A percentile compares a stretch with the other conserved stretches of the same genome.
phyloP scores from a whole-genome alignment of 805 yeast species.

The Schwanniomyces polymorphus region DNA sequence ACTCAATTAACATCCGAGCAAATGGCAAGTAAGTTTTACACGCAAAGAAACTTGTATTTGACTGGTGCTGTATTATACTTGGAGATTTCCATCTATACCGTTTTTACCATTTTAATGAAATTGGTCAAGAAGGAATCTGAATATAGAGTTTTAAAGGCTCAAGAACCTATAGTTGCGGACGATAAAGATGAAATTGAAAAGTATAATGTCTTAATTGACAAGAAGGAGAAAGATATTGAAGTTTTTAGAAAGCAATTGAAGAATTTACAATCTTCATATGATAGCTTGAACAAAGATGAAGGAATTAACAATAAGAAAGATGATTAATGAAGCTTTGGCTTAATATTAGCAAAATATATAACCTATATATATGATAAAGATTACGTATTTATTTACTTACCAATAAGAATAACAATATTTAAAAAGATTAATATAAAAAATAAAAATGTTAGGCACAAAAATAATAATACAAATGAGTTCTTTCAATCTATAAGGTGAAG shows the following conservation, averaged over 20 bases:
- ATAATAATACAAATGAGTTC: neutral
- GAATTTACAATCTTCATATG: slow-evolving; percentile 51
- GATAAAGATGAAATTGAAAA: slow-evolving; percentile 27
- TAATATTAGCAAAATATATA: neutral
- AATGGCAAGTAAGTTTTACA: slow-evolving; percentile 59
- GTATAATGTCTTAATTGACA: slow-evolving; percentile 34
- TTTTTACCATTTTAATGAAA: slow-evolving; percentile 51
- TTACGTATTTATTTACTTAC: neutral
- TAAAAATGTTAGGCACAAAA: neutral
- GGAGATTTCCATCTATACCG: slow-evolving; percentile 53
- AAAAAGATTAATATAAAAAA: neutral
- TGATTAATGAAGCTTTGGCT: neutral
- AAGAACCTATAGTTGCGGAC: slow-evolving; percentile 8
- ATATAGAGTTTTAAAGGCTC: slow-evolving; percentile 19
- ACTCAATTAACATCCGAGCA: slow-evolving; percentile 45
- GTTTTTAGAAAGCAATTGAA: slow-evolving; percentile 51
- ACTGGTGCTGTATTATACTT: slow-evolving; percentile 63
- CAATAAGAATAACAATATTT: neutral
- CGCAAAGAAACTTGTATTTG: slow-evolving; percentile 62
- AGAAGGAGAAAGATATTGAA: slow-evolving; percentile 44
- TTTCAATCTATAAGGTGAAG: neutral
- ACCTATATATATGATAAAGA: neutral
- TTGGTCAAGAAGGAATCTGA: slow-evolving; percentile 46
- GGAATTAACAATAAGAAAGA: slow-evolving; percentile 10
- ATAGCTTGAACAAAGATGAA: slow-evolving; percentile 28